Conservation (phyloP, 2,329 filamentous ascomycete species). For the Diaporthe caulivora region DNA sequence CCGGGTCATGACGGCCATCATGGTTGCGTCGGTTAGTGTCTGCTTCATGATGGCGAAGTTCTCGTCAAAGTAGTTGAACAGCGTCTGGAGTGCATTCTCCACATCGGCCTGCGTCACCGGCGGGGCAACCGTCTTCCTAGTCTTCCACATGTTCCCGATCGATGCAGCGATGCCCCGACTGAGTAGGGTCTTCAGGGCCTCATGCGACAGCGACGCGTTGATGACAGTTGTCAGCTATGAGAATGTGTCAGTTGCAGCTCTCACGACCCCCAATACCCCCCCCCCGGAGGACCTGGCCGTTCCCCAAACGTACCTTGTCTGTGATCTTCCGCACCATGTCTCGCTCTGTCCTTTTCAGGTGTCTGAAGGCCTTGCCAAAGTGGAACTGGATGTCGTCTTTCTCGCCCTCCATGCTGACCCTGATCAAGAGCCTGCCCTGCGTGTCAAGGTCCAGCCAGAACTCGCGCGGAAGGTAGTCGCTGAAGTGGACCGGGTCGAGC, state of each 20-base stretch:
- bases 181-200: slow-evolving; percentile 81
- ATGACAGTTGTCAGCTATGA: slow-evolving; percentile 89
- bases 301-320: slow-evolving; percentile 79
- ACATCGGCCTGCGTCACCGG: slow-evolving; percentile 79
- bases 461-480: slow-evolving; percentile 93
- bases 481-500: slow-evolving; percentile 96
- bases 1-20: slow-evolving; percentile 98
- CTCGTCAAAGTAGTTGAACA: slow-evolving; percentile 96
- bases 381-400: slow-evolving; percentile 98
- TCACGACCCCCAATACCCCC: no score
- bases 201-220: slow-evolving; percentile 85
- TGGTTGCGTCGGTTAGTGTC: slow-evolving; percentile 93
- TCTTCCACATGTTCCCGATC: slow-evolving; percentile 78
- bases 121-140: slow-evolving; percentile 66
- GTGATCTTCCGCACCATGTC: slow-evolving; percentile 99
- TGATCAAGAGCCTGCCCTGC: slow-evolving; percentile 87
- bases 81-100: slow-evolving; percentile 82
- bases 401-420: slow-evolving; percentile 98
- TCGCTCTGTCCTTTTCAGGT: slow-evolving; percentile 93
- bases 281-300: background rate
- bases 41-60: slow-evolving; percentile 99
- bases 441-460: slow-evolving; percentile 99
- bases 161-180: slow-evolving; percentile 78
- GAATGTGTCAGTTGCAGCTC: slow-evolving; percentile 2
- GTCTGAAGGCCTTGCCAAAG: slow-evolving; percentile 96